Percentiles rank a stretch among this genome's conserved stretches.
These are phyloP conservation scores for Austroboletus niveus DNA, from an alignment of 1,284 basidiomycete species.

Conservation along the genomic window DNA sequence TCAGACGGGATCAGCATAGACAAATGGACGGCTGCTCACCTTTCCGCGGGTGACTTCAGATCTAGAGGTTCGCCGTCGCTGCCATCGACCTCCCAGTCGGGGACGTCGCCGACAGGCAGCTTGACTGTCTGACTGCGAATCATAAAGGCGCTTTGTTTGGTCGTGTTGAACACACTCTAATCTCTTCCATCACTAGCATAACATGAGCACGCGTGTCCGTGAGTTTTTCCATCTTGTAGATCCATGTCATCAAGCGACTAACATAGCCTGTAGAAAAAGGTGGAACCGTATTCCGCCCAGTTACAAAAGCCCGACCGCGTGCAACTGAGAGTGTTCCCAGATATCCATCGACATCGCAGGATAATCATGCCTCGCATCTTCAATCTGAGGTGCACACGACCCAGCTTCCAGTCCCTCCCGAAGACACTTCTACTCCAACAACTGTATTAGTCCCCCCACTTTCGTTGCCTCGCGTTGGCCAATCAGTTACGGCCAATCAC, in stretches of 20 bases:
- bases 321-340: conserved; percentile 29
- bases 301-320: conserved; percentile 49
- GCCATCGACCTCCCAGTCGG: conserved; percentile 56
- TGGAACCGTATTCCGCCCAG: conserved; percentile 62
- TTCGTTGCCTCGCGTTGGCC: conserved; percentile 4
- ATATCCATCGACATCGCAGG: conserved; percentile 39
- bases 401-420: not conserved
- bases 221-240: conserved; percentile 35
- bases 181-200: not conserved
- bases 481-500: conserved; percentile 4
- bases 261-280: conserved; percentile 59
- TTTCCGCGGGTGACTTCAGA: conserved; percentile 52
- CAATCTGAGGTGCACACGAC: conserved; percentile 3
- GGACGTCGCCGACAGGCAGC: conserved; percentile 52
- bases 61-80: conserved; percentile 35
- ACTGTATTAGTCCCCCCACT: conserved; percentile 15
- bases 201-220: conserved; percentile 78
- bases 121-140: conserved; percentile 35
- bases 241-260: not conserved
- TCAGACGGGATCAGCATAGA: conserved; percentile 10
- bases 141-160: conserved; percentile 29
- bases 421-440: conserved; percentile 11
- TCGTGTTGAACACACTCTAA: conserved; percentile 17
- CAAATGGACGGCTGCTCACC: conserved; percentile 37
- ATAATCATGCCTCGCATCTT: conserved; percentile 17